phyloP scores from a whole-genome alignment of 495 filamentous ascomycete species.

The Collariella sp. region DNA sequence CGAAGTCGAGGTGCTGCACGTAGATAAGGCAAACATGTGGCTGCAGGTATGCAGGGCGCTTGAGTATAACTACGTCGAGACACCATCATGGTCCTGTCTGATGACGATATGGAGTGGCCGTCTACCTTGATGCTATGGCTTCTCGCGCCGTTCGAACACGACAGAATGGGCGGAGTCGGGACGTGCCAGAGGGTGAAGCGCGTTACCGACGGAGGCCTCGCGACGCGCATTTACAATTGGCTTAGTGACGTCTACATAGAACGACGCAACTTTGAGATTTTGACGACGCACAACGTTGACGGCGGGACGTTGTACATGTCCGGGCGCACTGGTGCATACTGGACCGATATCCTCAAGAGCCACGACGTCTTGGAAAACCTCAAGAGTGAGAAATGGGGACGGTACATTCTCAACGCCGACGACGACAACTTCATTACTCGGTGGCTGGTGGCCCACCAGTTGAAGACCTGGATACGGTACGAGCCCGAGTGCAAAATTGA shows the following conservation, averaged over 20 bases:
- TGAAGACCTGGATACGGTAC: conserved; percentile 73
- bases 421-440: conserved; percentile 81
- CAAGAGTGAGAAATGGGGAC: conserved; percentile 62
- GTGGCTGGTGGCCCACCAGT: conserved; percentile 66
- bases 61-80: conserved; percentile 54
- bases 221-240: conserved; percentile 60
- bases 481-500: conserved; percentile 62
- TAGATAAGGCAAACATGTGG: conserved; percentile 60
- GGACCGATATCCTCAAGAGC: conserved; percentile 69
- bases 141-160: conserved; percentile 74
- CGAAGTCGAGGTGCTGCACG: conserved; percentile 38
- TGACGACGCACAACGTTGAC: conserved; percentile 75
- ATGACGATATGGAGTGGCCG: conserved; percentile 85
- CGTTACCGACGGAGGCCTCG: conserved; percentile 47
- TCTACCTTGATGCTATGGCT: conserved; percentile 72
- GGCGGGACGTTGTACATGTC: conserved; percentile 84
- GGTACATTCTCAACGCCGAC: conserved; percentile 68
- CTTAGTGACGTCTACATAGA: conserved; percentile 76
- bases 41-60: conserved; percentile 76
- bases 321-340: conserved; percentile 76
- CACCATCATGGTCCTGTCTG: conserved; percentile 72
- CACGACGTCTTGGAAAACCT: conserved; percentile 63
- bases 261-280: conserved; percentile 81
- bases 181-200: conserved; percentile 74
- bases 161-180: conserved; percentile 68